Evolutionary conservation across 345 rosid genomes (phyloP).

Genomic region (Orychophragmus violaceus): DNA sequence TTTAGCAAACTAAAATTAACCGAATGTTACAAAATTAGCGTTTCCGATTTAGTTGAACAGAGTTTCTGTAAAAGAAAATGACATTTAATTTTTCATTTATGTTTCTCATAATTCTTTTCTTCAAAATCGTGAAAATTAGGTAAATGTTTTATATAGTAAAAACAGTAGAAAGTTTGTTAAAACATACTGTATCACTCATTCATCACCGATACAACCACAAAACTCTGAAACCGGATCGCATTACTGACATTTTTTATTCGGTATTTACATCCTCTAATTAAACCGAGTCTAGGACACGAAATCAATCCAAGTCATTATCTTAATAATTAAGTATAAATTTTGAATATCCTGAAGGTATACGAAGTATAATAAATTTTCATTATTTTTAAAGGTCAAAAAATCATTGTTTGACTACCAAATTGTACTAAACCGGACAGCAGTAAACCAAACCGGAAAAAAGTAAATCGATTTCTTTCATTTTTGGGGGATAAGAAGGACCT

Average conservation of each 20-base stretch:
- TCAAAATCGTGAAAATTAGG: too few relatives aligned
- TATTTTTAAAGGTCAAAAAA: background rate
- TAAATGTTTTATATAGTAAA: too few relatives aligned
- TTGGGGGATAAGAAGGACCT: conserved; percentile 36
- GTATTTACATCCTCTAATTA: background rate
- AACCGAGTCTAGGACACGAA: background rate
- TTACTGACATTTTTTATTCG: too few relatives aligned
- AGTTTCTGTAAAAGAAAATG: background rate
- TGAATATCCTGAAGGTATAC: too few relatives aligned
- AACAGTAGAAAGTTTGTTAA: too few relatives aligned
- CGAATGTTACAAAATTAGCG: background rate
- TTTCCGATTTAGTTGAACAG: background rate
- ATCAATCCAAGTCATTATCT: background rate
- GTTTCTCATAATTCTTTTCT: too few relatives aligned
- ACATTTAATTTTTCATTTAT: background rate
- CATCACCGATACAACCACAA: too few relatives aligned
- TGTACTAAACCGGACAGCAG: background rate
- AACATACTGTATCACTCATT: too few relatives aligned
- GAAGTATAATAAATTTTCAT: background rate
- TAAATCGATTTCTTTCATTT: background rate
- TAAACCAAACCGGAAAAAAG: background rate
- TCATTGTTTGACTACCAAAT: background rate
- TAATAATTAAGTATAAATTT: background rate
- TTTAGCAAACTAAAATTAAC: conserved; percentile 1
- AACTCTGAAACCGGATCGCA: background rate